phyloP scores from a whole-genome alignment of 2,329 filamentous ascomycete species.

The Pseudopithomyces chartarum region DNA sequence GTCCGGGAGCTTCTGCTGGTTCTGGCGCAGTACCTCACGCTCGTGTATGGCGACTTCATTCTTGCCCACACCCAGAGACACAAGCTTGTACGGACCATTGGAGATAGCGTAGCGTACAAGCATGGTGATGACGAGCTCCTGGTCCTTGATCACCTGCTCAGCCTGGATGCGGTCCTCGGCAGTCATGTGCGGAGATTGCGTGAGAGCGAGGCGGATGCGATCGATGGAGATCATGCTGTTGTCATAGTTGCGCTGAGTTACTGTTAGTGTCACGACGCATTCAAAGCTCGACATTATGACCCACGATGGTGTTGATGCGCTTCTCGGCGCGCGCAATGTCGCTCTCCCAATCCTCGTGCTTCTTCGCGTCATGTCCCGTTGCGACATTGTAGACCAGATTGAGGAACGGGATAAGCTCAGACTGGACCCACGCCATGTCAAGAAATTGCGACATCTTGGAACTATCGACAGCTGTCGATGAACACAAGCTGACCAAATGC shows the following conservation, averaged over 20 bases:
- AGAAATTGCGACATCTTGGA: background rate
- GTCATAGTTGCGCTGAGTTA: constrained; percentile 7
- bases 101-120: constrained; percentile 9
- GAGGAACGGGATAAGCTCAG: constrained; percentile 6
- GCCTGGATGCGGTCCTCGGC: background rate
- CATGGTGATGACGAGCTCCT: constrained; percentile 7
- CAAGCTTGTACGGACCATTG: constrained; percentile 6
- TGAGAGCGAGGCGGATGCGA: constrained; percentile 5
- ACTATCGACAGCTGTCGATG: background rate
- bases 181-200: background rate
- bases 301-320: constrained; percentile 10
- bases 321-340: constrained; percentile 2
- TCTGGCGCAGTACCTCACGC: constrained; percentile 4
- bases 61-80: background rate
- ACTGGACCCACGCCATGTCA: background rate
- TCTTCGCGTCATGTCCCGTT: background rate
- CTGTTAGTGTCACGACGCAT: background rate
- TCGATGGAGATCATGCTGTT: constrained; percentile 10
- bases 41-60: background rate
- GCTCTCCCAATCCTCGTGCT: constrained; percentile 2
- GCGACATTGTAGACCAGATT: background rate
- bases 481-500: background rate
- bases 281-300: background rate
- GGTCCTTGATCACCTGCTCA: background rate
- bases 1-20: background rate